A percentile compares a stretch with the other conserved stretches of the same genome.
phyloP scores from a whole-genome alignment of 805 yeast genomes.

The Kodamaea jinghongensis region DNA sequence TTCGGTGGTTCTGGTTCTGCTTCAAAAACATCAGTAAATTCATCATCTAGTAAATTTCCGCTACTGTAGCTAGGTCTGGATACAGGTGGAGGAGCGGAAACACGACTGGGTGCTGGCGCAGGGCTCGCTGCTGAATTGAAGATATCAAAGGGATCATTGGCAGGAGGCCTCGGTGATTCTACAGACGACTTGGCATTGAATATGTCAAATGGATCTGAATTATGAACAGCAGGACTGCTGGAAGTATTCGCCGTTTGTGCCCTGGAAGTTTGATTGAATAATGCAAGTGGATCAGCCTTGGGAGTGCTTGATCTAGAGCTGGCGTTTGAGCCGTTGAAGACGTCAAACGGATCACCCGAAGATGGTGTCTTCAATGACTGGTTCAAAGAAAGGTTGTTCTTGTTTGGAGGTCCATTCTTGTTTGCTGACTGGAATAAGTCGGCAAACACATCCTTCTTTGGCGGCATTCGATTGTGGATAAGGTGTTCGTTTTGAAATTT shows the following conservation, averaged over 20 bases:
- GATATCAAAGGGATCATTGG: constrained; percentile 26
- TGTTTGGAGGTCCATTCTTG: constrained; percentile 6
- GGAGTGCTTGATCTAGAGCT: constrained; percentile 3
- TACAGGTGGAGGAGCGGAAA: constrained; percentile 5
- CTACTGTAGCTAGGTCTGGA: constrained; percentile 1
- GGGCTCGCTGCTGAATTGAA: constrained; percentile 11
- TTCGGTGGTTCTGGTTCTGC: constrained; percentile 1
- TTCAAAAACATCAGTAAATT: constrained; percentile 39
- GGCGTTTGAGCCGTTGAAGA: constrained; percentile 1
- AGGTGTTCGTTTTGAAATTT: too few relatives aligned
- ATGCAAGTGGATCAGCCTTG: constrained; percentile 5
- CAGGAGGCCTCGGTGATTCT: not conserved
- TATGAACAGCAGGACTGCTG: not conserved
- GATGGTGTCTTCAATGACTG: not conserved
- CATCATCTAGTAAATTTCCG: constrained; percentile 37
- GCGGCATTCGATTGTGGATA: constrained; percentile 19
- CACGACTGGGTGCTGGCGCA: not conserved
- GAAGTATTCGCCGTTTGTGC: constrained; percentile 3
- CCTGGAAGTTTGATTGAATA: constrained; percentile 1
- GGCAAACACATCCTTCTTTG: constrained; percentile 46
- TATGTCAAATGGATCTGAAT: constrained; percentile 5
- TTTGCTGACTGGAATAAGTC: constrained; percentile 34
- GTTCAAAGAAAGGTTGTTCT: constrained; percentile 4
- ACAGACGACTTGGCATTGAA: constrained; percentile 1
- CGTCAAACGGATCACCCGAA: constrained; percentile 4